These are phyloP conservation scores for Ascochyta viciae-villosae DNA, from an alignment of 2,329 filamentous ascomycete species.

Conservation along the genomic window DNA sequence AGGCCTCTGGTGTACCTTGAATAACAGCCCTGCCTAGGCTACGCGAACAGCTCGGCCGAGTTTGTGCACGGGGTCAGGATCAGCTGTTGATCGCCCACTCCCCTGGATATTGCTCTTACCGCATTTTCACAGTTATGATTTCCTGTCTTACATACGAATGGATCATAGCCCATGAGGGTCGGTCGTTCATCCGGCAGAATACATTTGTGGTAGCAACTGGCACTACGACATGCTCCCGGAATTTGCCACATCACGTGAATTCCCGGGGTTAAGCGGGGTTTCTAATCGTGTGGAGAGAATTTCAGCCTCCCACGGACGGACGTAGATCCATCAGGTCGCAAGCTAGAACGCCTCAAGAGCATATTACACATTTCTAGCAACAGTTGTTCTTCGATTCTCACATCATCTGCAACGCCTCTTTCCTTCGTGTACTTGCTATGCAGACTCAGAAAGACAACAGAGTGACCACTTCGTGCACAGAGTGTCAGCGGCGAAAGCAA, in stretches of 20 bases:
- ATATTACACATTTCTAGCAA: background rate
- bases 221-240: background rate
- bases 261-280: background rate
- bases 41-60: no score
- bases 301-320: background rate
- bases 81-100: no score
- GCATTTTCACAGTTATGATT: no score
- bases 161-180: no score
- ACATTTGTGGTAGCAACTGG: no score
- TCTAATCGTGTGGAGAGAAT: background rate
- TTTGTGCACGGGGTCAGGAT: no score
- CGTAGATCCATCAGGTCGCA: background rate
- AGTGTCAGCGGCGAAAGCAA: slow-evolving; percentile 61
- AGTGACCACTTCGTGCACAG: slow-evolving; percentile 50
- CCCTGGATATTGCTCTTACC: no score
- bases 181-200: no score
- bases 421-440: slow-evolving; percentile 17
- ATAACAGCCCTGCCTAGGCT: no score
- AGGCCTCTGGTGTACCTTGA: no score
- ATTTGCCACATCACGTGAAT: slow-evolving; percentile 13
- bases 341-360: slow-evolving; percentile 2
- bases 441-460: slow-evolving; percentile 35
- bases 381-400: background rate
- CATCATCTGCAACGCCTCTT: background rate
- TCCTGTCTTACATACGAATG: no score